Conservation (phyloP, 106 monocot species). For the Dendrobium huoshanense region DNA sequence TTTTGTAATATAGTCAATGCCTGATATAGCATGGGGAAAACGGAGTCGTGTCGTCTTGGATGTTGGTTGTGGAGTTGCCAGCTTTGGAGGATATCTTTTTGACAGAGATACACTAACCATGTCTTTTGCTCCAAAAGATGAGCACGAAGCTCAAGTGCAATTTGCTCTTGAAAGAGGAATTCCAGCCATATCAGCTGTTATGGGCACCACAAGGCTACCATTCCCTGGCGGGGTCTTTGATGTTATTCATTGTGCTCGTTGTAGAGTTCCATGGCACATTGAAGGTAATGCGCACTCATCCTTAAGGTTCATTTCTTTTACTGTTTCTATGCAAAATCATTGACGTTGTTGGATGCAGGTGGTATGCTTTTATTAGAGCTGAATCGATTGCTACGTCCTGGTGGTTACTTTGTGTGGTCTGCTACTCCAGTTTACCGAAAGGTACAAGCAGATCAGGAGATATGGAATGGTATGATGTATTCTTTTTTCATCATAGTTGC, state of each 20-base stretch:
- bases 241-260: constrained; percentile 86
- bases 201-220: constrained; percentile 87
- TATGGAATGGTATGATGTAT: constrained; percentile 59
- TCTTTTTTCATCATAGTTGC: background rate
- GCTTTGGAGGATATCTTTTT: constrained; percentile 90
- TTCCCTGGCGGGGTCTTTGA: constrained; percentile 78
- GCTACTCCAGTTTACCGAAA: constrained; percentile 87
- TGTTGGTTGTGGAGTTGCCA: constrained; percentile 95
- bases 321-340: background rate
- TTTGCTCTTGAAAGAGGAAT: constrained; percentile 95
- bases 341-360: constrained; percentile 34
- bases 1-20: constrained; percentile 36
- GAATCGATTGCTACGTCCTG: constrained; percentile 78
- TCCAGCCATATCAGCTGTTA: constrained; percentile 88
- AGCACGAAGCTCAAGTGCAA: constrained; percentile 96
- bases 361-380: constrained; percentile 86
- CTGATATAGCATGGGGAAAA: constrained; percentile 76
- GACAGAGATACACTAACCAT: constrained; percentile 79
- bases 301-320: background rate
- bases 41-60: constrained; percentile 71
- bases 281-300: constrained; percentile 41
- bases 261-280: constrained; percentile 92
- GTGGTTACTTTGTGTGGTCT: constrained; percentile 94
- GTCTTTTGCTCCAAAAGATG: constrained; percentile 97
- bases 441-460: constrained; percentile 61